Evolutionary conservation across 352 stramenopile species (phyloP).

Genomic region (Detonula confervacea): DNA sequence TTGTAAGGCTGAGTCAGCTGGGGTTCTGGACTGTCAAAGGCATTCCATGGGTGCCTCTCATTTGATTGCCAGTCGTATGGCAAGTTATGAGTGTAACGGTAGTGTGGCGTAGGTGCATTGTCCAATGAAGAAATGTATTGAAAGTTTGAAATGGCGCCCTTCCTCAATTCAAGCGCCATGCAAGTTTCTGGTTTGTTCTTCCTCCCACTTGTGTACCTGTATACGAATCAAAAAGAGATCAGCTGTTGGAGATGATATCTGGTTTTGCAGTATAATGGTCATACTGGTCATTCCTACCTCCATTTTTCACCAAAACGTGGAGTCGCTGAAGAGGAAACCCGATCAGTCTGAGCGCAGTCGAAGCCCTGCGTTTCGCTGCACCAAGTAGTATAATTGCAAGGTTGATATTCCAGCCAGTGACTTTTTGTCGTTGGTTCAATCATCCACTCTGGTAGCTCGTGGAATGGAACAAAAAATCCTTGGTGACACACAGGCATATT

Average conservation of each 20-base stretch:
- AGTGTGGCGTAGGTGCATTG: constrained; percentile 82
- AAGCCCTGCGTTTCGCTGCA: constrained; percentile 92
- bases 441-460: constrained; percentile 48
- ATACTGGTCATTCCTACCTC: constrained; percentile 25
- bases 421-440: constrained; percentile 66
- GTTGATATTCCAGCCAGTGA: constrained; percentile 89
- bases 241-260: not conserved
- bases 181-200: constrained; percentile 58
- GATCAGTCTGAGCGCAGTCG: constrained; percentile 86
- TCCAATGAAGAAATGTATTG: constrained; percentile 89
- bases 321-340: constrained; percentile 23
- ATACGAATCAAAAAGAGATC: not conserved
- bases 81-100: constrained; percentile 87
- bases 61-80: constrained; percentile 89
- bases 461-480: constrained; percentile 91
- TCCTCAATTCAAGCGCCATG: constrained; percentile 89
- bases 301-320: constrained; percentile 41
- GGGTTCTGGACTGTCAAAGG: constrained; percentile 51
- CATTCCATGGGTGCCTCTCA: constrained; percentile 83
- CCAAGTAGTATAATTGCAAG: constrained; percentile 90
- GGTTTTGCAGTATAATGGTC: not conserved
- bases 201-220: constrained; percentile 58
- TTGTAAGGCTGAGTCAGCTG: constrained; percentile 68
- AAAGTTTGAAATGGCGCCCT: constrained; percentile 87
- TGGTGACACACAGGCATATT: constrained; percentile 91